Conservation (phyloP, 805 yeast genomes). For the Tetrapisispora arboricola region DNA sequence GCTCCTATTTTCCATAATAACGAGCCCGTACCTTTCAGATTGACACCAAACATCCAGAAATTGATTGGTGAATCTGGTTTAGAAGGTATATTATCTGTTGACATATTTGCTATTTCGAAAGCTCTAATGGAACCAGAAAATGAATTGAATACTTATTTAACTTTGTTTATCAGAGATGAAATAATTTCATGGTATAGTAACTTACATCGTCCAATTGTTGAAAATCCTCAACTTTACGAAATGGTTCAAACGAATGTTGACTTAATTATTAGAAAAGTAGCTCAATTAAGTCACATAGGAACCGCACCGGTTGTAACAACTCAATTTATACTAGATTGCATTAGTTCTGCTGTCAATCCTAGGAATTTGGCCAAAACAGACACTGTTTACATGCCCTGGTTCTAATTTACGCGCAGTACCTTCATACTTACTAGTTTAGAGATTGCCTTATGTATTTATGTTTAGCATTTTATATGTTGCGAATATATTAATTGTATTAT, state of each 20-base stretch:
- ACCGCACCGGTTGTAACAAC: constrained; percentile 58
- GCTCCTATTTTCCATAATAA: constrained; percentile 82
- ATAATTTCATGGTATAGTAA: constrained; percentile 89
- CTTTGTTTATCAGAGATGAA: constrained; percentile 94
- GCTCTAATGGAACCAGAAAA: constrained; percentile 87
- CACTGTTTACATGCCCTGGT: constrained; percentile 90
- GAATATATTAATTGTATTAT: not conserved
- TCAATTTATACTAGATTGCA: constrained; percentile 80
- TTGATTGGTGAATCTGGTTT: constrained; percentile 88
- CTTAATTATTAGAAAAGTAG: constrained; percentile 64
- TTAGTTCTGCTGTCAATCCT: constrained; percentile 92
- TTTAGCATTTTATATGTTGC: too few species aligned
- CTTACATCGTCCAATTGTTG: constrained; percentile 72
- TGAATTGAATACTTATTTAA: constrained; percentile 81
- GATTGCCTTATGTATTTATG: too few species aligned
- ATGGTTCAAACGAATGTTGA: constrained; percentile 86
- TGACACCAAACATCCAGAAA: constrained; percentile 91
- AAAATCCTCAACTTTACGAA: constrained; percentile 74
- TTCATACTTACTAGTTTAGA: too few species aligned
- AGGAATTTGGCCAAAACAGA: constrained; percentile 87
- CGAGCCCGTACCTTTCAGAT: constrained; percentile 90
- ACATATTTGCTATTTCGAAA: constrained; percentile 74
- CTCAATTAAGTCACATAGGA: constrained; percentile 58
- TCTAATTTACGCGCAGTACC: constrained; percentile 28
- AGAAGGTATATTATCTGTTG: constrained; percentile 84